Base-by-base conservation (phyloP, 1,139 yeast genomes). In the Yamadazyma triangularis region DNA sequence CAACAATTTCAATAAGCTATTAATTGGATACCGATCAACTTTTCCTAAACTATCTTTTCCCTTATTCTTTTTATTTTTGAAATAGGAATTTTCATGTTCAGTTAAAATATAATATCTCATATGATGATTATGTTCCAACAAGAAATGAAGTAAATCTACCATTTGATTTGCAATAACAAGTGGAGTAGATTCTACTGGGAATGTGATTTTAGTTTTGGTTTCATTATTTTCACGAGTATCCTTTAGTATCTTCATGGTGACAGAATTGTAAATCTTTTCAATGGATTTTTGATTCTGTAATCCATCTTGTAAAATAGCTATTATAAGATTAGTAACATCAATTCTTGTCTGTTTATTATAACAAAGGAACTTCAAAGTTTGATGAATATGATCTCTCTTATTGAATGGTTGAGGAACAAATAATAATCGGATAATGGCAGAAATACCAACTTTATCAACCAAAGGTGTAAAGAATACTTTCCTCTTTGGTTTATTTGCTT, bases 271-370 rank as follows among this genome's bases (percentile, higher is more conserved):
- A n/a, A 81, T 72, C 41, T 66, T 73, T 42, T 83, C 91, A 31
- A 86, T 55, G 0, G 86, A 58, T 16, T 67, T 69, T 32, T 77
- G 79, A 42, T 76, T 82, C 1, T 56, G 52, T 10, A 83, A 64
- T 7, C 93, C 94, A 42, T 88, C 96, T 40, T 79, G 80, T 26
- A 89, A 58, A 27, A 88, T 72, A 19, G 81, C 77, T 27, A 88
- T 55, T 31, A 88, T 53, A 34, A 82, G 60, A 27, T 82, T 78
- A 53, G 88, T 66, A n/a, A 87, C 73, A 41, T 89, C 96, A 13
- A 75, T 62, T 31, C 96, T 62, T 8, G 86, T 83, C 41, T 82
- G 93, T 50, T 84, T 83, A 54, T 81, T 86, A 39, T 76, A 71
- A 49, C 95, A 84, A 37, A 88, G 54, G 38, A 74, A 77, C 21